Conservation (phyloP, 139 green algal species). For the Chlamydomonas sphaeroides region DNA sequence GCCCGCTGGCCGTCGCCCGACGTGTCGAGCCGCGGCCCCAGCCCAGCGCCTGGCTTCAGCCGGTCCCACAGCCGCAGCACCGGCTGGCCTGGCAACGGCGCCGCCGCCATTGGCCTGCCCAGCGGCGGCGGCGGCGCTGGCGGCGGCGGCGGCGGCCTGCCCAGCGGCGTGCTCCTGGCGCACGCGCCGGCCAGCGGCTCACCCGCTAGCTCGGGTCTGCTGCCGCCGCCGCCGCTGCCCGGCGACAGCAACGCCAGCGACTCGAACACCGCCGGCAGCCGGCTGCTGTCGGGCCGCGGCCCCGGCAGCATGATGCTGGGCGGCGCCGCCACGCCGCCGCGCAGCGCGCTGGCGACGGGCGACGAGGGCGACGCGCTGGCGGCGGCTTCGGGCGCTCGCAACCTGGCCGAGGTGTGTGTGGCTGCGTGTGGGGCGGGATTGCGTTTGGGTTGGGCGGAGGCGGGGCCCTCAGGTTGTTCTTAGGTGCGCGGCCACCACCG, state of each 20-base stretch:
- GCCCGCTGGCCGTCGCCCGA: background rate
- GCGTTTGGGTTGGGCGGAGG: too few relatives aligned
- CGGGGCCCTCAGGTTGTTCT: too few relatives aligned
- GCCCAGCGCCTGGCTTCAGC: background rate
- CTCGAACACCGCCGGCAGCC: background rate
- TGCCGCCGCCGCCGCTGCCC: background rate
- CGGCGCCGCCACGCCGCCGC: background rate
- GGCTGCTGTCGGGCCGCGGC: background rate
- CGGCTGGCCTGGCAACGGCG: too few relatives aligned
- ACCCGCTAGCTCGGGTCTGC: background rate
- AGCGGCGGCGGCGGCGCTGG: too few relatives aligned
- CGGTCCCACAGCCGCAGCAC: background rate
- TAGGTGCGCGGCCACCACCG: too few relatives aligned
- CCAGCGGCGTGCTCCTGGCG: too few relatives aligned
- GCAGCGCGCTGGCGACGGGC: background rate
- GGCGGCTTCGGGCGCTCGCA: background rate
- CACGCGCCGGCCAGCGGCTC: background rate
- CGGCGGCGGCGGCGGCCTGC: too few relatives aligned
- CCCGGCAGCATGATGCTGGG: background rate
- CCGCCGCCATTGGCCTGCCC: too few relatives aligned
- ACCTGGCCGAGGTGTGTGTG: slow-evolving; percentile 28
- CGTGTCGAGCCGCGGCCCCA: background rate
- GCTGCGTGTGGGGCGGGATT: background rate
- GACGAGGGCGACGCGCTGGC: slow-evolving; percentile 10
- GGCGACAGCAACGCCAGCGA: too few relatives aligned